Evolutionary conservation across 2,329 filamentous ascomycete genomes (phyloP).

Genomic region (Aureobasidium mangrovei): DNA sequence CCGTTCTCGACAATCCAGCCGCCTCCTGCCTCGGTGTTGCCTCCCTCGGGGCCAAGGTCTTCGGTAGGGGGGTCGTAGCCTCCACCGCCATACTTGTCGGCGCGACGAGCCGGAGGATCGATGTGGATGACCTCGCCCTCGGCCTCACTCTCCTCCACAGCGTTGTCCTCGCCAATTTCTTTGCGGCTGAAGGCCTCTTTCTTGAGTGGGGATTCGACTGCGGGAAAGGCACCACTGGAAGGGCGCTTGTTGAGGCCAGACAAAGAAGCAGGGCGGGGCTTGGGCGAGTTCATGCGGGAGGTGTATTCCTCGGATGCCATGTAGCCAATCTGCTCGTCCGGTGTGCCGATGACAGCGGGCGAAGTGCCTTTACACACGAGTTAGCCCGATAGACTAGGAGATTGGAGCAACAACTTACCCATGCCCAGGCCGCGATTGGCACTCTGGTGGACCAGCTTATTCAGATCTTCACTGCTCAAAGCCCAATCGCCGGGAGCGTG

Average conservation of each 20-base stretch:
- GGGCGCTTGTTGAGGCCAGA: constrained; percentile 21
- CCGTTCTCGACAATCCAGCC: constrained; percentile 50
- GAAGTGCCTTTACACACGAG: constrained; percentile 48
- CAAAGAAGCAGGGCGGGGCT: constrained; percentile 37
- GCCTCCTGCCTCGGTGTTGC: constrained; percentile 38
- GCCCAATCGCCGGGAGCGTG: constrained; percentile 64
- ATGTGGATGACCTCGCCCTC: constrained; percentile 66
- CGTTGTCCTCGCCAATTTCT: constrained; percentile 17
- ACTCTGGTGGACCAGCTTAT: constrained; percentile 75
- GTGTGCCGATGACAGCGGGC: constrained; percentile 58
- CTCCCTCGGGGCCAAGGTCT: constrained; percentile 39
- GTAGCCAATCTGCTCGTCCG: constrained; percentile 85
- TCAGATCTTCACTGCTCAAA: constrained; percentile 80
- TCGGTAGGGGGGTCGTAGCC: constrained; percentile 46
- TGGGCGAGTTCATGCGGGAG: constrained; percentile 63
- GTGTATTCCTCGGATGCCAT: constrained; percentile 77
- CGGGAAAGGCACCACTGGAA: constrained; percentile 29
- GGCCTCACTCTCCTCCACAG: constrained; percentile 37
- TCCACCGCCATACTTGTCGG: constrained; percentile 37
- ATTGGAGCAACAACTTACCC: constrained; percentile 31
- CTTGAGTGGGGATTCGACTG: constrained; percentile 34
- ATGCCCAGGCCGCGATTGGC: constrained; percentile 42
- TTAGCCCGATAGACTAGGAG: not conserved
- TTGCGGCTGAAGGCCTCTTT: constrained; percentile 37
- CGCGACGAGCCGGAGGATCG: constrained; percentile 51